Conservation (phyloP, 2,329 filamentous ascomycete species). For the Colletotrichum eleusines region DNA sequence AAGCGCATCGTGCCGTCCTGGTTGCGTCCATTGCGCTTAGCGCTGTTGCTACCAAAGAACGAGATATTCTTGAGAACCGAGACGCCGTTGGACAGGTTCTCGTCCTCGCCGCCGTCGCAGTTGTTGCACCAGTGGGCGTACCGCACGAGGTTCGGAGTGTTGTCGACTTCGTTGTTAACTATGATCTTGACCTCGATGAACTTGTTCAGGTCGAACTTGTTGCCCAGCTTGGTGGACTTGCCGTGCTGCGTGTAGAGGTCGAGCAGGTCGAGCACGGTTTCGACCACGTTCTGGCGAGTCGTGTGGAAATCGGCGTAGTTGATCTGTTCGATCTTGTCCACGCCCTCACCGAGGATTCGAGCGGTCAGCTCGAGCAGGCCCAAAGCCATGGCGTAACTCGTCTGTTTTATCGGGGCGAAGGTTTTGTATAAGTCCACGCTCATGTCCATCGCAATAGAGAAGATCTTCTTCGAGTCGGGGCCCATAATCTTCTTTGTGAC, state of each 20-base stretch:
- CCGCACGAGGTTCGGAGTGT: slow-evolving; percentile 68
- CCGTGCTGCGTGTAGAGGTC: slow-evolving; percentile 93
- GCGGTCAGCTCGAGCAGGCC: slow-evolving; percentile 85
- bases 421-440: slow-evolving; percentile 93
- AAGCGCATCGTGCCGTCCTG: slow-evolving; percentile 86
- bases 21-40: slow-evolving; percentile 59
- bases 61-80: slow-evolving; percentile 57
- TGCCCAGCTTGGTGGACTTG: slow-evolving; percentile 79
- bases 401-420: slow-evolving; percentile 91
- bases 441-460: slow-evolving; percentile 81
- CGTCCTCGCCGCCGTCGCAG: slow-evolving; percentile 59
- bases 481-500: slow-evolving; percentile 71
- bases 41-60: slow-evolving; percentile 50
- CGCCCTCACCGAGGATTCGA: slow-evolving; percentile 70
- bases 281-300: slow-evolving; percentile 65
- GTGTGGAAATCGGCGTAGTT: slow-evolving; percentile 61
- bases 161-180: slow-evolving; percentile 84
- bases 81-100: slow-evolving; percentile 50
- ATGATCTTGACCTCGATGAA: slow-evolving; percentile 90
- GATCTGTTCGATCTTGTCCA: slow-evolving; percentile 64
- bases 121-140: slow-evolving; percentile 71
- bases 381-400: slow-evolving; percentile 85
- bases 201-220: slow-evolving; percentile 76
- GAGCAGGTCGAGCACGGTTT: slow-evolving; percentile 90
- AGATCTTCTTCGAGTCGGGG: slow-evolving; percentile 65